These are phyloP conservation scores for Abrus pulchellus DNA, from an alignment of 306 rosid species.

Conservation along the genomic window DNA sequence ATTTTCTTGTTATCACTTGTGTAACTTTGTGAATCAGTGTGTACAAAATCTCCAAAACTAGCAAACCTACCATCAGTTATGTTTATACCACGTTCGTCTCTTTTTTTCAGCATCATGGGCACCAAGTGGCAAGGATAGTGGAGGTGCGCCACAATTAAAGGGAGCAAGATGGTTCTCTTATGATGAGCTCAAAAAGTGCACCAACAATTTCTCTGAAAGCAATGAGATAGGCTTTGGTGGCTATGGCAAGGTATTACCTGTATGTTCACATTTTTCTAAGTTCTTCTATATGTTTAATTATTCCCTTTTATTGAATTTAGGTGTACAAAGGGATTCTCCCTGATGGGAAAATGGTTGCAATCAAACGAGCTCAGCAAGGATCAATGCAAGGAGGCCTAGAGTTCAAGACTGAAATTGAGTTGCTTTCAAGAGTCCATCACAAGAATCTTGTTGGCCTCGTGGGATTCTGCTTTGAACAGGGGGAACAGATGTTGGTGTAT, in stretches of 20 bases:
- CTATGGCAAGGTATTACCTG: constrained; percentile 83
- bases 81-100: constrained; percentile 40
- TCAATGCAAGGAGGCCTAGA: constrained; percentile 95
- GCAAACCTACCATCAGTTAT: constrained; percentile 17
- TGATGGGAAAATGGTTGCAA: constrained; percentile 83
- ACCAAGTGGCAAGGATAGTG: constrained; percentile 91
- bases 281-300: constrained; percentile 5
- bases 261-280: constrained; percentile 10
- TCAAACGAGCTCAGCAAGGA: constrained; percentile 97
- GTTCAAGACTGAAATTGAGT: constrained; percentile 94
- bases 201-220: constrained; percentile 74
- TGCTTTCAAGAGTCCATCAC: constrained; percentile 99
- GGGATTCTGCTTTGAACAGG: constrained; percentile 96
- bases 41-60: constrained; percentile 1
- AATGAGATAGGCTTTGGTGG: constrained; percentile 92
- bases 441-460: constrained; percentile 94
- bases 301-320: constrained; percentile 49
- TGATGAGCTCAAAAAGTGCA: constrained; percentile 86
- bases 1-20: constrained; percentile 30
- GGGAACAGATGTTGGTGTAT: constrained; percentile 92
- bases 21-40: constrained; percentile 21
- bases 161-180: constrained; percentile 98
- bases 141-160: constrained; percentile 95
- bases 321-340: constrained; percentile 83
- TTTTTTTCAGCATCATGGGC: constrained; percentile 86